phyloP scores from a whole-genome alignment of 345 rosid genomes.

The Brassica incana region DNA sequence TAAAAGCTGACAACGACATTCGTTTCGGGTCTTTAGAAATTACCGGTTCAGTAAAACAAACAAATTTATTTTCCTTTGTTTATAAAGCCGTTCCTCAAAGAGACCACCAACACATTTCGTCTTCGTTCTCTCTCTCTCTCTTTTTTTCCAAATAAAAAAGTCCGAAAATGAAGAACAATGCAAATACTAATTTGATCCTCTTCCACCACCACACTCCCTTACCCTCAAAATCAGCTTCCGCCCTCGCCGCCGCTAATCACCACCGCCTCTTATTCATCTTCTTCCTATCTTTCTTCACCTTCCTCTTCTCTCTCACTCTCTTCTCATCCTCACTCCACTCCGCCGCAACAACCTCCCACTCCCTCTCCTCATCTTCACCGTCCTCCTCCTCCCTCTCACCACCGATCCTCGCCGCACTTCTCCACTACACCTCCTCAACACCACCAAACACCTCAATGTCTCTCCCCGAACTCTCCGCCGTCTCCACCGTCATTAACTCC shows the following conservation, averaged over 20 bases:
- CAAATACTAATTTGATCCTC: constrained; percentile 69
- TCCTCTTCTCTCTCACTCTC: constrained; percentile 71
- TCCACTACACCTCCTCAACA: constrained; percentile 63
- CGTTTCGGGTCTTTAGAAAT: constrained; percentile 16
- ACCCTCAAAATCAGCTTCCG: constrained; percentile 48
- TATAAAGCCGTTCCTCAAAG: constrained; percentile 15
- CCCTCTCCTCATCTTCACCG: constrained; percentile 38
- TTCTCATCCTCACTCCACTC: constrained; percentile 46
- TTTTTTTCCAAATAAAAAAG: neutral
- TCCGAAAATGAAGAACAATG: constrained; percentile 52
- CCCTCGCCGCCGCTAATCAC: constrained; percentile 38
- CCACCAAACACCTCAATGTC: constrained; percentile 63
- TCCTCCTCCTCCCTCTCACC: constrained; percentile 44
- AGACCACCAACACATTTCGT: constrained; percentile 4
- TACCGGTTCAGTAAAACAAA: neutral
- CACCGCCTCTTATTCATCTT: constrained; percentile 62
- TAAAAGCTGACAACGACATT: constrained; percentile 17
- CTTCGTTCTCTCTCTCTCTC: neutral
- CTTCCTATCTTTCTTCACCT: constrained; percentile 59
- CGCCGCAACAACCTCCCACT: constrained; percentile 30
- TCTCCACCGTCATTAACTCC: constrained; percentile 51
- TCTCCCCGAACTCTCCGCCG: constrained; percentile 58
- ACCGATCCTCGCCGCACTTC: constrained; percentile 60
- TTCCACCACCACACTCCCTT: constrained; percentile 78
- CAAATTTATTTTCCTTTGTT: neutral